A percentile compares a stretch with the other conserved stretches of the same genome.
These are phyloP conservation scores for Funneliformis caledonium DNA, from an alignment of 371 early-diverging fungal genomes.

Conservation along the genomic window DNA sequence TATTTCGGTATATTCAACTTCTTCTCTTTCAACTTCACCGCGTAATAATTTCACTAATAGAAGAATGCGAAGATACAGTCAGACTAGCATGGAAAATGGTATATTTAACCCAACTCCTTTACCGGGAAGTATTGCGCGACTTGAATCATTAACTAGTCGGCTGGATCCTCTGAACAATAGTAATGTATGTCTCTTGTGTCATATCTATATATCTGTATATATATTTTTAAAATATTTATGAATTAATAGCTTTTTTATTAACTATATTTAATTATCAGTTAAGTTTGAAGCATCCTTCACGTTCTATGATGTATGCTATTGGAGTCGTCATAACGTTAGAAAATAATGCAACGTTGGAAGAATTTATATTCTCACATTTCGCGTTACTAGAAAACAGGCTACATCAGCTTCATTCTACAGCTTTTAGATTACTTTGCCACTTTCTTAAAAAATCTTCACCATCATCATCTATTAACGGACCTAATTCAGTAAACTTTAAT, in stretches of 20 bases:
- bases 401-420: conserved; percentile 63
- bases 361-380: conserved; percentile 70
- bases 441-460: conserved; percentile 49
- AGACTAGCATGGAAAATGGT: conserved; percentile 70
- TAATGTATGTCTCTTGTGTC: not conserved
- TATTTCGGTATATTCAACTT: conserved; percentile 24
- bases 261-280: conserved; percentile 38
- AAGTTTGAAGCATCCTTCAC: conserved; percentile 52
- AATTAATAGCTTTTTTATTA: not conserved
- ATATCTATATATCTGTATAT: too few species aligned
- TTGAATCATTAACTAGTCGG: conserved; percentile 34
- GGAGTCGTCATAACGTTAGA: conserved; percentile 63
- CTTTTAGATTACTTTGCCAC: conserved; percentile 54
- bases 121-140: conserved; percentile 52
- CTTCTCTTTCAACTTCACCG: conserved; percentile 46
- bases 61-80: conserved; percentile 59
- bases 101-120: conserved; percentile 66
- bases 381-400: conserved; percentile 65
- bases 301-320: conserved; percentile 63
- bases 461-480: conserved; percentile 42
- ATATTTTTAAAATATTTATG: not conserved
- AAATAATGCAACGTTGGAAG: conserved; percentile 56
- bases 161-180: not conserved
- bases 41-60: conserved; percentile 45
- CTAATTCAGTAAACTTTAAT: conserved; percentile 26